These are phyloP conservation scores for Pichia exigua DNA, from an alignment of 805 yeast species.

Conservation along the genomic window DNA sequence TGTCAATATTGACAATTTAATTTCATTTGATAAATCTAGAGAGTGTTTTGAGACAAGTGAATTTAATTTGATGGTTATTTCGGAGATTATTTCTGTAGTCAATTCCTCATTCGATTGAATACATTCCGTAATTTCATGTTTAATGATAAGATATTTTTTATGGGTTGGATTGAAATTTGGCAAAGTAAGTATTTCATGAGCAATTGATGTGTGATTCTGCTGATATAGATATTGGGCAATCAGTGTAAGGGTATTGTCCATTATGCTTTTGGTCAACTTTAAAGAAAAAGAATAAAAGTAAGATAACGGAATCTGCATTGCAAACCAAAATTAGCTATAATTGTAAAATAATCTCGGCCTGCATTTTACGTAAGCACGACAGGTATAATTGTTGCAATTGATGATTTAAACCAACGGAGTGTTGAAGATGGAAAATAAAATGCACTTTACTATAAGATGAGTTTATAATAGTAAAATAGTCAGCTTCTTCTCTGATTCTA, in stretches of 20 bases:
- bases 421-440: no score
- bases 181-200: background rate
- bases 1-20: conserved; percentile 1
- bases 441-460: no score
- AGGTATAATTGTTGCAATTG: background rate
- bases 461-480: no score
- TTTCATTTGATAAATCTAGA: background rate
- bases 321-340: no score
- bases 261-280: no score
- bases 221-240: conserved; percentile 8
- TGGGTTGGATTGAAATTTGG: conserved; percentile 2
- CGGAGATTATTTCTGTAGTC: background rate
- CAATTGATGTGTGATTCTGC: background rate
- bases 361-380: background rate
- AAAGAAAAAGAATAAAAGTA: no score
- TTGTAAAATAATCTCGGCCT: no score
- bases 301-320: background rate
- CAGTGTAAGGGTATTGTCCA: conserved; percentile 2
- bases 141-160: background rate
- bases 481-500: no score
- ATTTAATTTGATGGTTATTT: background rate
- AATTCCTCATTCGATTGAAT: background rate
- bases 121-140: background rate
- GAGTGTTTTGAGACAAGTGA: background rate
- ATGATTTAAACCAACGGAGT: no score